A percentile compares a stretch with the other conserved stretches of the same genome.
Evolutionary conservation across 495 filamentous ascomycete genomes (phyloP).

Genomic region (Mytilinidion resinicola): DNA sequence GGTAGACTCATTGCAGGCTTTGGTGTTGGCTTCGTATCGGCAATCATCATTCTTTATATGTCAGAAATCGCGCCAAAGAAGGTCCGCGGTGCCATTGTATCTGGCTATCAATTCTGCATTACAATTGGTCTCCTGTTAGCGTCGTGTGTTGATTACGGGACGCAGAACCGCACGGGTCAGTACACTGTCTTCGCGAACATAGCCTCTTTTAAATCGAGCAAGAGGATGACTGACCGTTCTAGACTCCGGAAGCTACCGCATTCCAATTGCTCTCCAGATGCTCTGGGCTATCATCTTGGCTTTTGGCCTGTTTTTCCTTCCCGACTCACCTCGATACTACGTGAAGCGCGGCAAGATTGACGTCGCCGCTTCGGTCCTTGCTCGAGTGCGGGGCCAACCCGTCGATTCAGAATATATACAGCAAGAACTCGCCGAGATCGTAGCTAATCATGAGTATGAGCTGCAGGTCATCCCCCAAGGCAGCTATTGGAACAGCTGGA

Average conservation of each 20-base stretch:
- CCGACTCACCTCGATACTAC: constrained; percentile 72
- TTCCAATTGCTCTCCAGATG: constrained; percentile 73
- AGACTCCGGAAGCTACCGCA: constrained; percentile 65
- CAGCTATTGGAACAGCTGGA: constrained; percentile 52
- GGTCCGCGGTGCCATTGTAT: constrained; percentile 74
- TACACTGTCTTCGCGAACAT: too few relatives aligned
- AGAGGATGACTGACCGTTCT: too few relatives aligned
- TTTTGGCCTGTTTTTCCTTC: constrained; percentile 62
- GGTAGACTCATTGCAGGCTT: constrained; percentile 68
- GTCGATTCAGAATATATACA: constrained; percentile 52
- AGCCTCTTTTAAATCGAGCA: too few relatives aligned
- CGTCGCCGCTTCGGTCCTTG: constrained; percentile 55
- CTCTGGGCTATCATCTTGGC: constrained; percentile 69
- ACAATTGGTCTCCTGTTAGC: constrained; percentile 74
- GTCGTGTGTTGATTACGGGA: constrained; percentile 62
- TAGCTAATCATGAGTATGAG: constrained; percentile 70
- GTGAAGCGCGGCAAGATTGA: constrained; percentile 65
- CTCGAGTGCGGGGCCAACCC: constrained; percentile 58
- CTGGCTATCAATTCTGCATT: constrained; percentile 74
- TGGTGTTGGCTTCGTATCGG: constrained; percentile 73
- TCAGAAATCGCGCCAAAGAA: constrained; percentile 71
- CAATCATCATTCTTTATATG: constrained; percentile 62
- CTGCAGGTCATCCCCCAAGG: constrained; percentile 53
- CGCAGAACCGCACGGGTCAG: constrained; percentile 42
- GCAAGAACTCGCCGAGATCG: constrained; percentile 64